Evolutionary conservation across 306 rosid genomes (phyloP), one percentile per base, ranked within the genome.

Genomic region (Parietaria judaica): DNA sequence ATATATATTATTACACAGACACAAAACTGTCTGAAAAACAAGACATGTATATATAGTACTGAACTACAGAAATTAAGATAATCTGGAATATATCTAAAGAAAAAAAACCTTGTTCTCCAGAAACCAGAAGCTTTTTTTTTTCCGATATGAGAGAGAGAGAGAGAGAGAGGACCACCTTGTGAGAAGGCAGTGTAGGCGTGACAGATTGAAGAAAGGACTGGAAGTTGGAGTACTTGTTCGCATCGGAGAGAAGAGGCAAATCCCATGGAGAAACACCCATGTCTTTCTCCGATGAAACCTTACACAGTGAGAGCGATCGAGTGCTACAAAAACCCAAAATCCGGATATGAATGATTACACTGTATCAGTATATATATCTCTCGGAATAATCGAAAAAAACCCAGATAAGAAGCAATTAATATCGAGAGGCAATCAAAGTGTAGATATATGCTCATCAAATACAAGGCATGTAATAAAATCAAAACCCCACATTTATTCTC

Each of bases 191-290:
- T 1, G 46, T 35, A 11, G 75, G 70, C 34, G 66, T 71, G 13
- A 64, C 48, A 58, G 70, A 14, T 0, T 64, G 23, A 58, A 71
- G 70, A 71, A 71, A 71, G 35, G 48, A 13, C 8, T 14, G 49
- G 11, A 64, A 58, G 54, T 71, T 70, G 52, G 74, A 70, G 35
- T 67, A 58, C 1, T 44, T 8, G 13, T 55, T 16, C 51, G 43
- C 49, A 62, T 70, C 51, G 38, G 58, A 36, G 31, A 70, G 68
- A 15, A 63, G 35, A 16, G 68, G 68, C 36, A 70, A 13, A 53
- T 70, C 74, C 74, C 74, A 70, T 12, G 64, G 64, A 55, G 74
- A 70, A 36, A 14, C 37, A 6, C 41, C 31, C 51, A 70, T 61
- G 37, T 11, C n/a, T 45, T 35, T 11, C 41, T 7, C 38, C 3